Evolutionary conservation across 2,329 filamentous ascomycete genomes (phyloP).

Genomic region (Fusarium lateritium): DNA sequence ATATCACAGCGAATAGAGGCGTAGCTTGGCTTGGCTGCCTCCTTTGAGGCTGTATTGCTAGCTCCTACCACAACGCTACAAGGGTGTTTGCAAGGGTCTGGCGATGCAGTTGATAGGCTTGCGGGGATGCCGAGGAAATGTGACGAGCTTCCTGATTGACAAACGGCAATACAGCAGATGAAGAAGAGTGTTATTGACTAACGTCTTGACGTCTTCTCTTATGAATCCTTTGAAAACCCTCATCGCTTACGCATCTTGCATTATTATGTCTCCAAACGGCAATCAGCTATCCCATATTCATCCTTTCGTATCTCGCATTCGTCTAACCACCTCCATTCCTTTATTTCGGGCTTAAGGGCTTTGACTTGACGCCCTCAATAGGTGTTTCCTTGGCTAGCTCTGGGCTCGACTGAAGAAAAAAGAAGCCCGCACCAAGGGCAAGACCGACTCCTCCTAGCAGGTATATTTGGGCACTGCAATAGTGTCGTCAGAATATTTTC

Average conservation of each 20-base stretch:
- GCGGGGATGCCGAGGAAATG: neutral
- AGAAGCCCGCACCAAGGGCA: constrained; percentile 36
- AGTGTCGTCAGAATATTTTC: neutral
- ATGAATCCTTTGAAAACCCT: neutral
- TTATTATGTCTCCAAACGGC: neutral
- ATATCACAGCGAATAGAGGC: constrained; percentile 21
- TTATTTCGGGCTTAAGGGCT: constrained; percentile 3
- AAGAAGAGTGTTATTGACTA: constrained; percentile 6
- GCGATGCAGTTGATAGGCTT: constrained; percentile 9
- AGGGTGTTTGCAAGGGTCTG: constrained; percentile 1
- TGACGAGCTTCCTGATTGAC: constrained; percentile 13
- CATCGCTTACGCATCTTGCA: constrained; percentile 35
- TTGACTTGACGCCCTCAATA: constrained; percentile 6
- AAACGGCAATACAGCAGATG: neutral
- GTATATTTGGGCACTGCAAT: constrained; percentile 20
- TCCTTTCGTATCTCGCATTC: neutral
- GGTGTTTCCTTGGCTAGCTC: constrained; percentile 29
- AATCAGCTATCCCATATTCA: neutral
- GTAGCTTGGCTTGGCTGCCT: constrained; percentile 33
- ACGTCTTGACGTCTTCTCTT: neutral
- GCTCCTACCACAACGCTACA: neutral
- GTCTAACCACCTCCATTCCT: neutral
- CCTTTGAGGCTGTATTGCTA: constrained; percentile 26
- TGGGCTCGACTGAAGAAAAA: constrained; percentile 21
- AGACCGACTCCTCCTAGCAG: constrained; percentile 35